These are phyloP conservation scores for Filobasidium uniguttulatum DNA, from an alignment of 1,284 basidiomycete genomes.

Conservation along the genomic window DNA sequence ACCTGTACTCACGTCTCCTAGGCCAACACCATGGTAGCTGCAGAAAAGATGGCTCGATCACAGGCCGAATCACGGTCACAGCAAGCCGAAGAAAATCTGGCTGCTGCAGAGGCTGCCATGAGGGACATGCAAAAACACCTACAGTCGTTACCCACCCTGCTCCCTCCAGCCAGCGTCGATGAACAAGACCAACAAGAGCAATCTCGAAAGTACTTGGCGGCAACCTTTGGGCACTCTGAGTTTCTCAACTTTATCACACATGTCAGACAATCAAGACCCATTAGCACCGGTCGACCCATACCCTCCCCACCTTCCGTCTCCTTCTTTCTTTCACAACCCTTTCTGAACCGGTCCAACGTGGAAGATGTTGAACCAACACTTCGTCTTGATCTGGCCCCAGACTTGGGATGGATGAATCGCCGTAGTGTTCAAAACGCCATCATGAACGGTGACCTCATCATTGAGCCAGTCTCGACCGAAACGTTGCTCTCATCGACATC, in stretches of 20 bases:
- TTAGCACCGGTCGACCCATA: constrained; percentile 24
- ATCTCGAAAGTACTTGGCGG: constrained; percentile 44
- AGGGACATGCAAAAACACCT: constrained; percentile 70
- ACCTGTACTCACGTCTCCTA: too few relatives aligned
- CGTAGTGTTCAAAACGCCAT: constrained; percentile 76
- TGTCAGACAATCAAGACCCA: constrained; percentile 56
- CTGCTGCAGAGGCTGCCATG: constrained; percentile 73
- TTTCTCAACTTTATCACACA: constrained; percentile 71
- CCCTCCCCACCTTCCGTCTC: constrained; percentile 44
- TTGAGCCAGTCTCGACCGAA: constrained; percentile 57
- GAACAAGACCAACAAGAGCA: neutral
- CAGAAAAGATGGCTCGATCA: constrained; percentile 62
- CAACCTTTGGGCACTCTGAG: constrained; percentile 70
- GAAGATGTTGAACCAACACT: constrained; percentile 94
- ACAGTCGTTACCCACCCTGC: constrained; percentile 44
- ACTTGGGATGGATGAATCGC: constrained; percentile 82
- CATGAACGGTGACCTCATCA: constrained; percentile 69
- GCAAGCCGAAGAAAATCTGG: constrained; percentile 64
- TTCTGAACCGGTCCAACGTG: constrained; percentile 60
- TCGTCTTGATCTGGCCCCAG: constrained; percentile 82
- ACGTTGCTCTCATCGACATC: constrained; percentile 19
- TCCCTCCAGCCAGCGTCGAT: constrained; percentile 8
- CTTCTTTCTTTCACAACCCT: constrained; percentile 62
- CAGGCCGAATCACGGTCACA: constrained; percentile 69
- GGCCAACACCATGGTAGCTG: constrained; percentile 85